Evolutionary conservation across 2,329 filamentous ascomycete species (phyloP).

Genomic region (Colletotrichum sp.): DNA sequence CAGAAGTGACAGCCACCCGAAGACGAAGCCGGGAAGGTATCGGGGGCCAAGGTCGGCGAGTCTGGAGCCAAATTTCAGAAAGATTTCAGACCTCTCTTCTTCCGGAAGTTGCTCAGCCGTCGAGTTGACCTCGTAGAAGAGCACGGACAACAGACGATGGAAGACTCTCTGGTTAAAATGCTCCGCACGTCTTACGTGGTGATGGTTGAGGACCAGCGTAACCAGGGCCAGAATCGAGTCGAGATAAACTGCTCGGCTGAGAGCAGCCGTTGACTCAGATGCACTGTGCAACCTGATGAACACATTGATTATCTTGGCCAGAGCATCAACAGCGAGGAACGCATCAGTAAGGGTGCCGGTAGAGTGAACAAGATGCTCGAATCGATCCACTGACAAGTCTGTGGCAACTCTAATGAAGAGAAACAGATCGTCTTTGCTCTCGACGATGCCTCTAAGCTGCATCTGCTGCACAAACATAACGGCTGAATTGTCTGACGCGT

Average conservation of each 20-base stretch:
- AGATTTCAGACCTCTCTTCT: conserved; percentile 69
- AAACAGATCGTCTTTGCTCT: conserved; percentile 75
- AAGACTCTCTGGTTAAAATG: conserved; percentile 88
- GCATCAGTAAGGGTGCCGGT: conserved; percentile 62
- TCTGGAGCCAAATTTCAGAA: conserved; percentile 72
- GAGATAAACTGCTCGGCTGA: conserved; percentile 72
- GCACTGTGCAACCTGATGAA: conserved; percentile 76
- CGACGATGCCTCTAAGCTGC: conserved; percentile 74
- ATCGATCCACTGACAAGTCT: conserved; percentile 78
- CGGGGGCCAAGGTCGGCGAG: conserved; percentile 77
- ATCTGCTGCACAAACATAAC: conserved; percentile 84
- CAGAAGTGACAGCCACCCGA: conserved; percentile 82
- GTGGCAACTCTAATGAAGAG: conserved; percentile 82
- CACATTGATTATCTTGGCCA: conserved; percentile 79
- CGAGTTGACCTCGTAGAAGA: conserved; percentile 75
- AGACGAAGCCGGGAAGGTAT: conserved; percentile 81
- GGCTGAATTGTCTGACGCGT: conserved; percentile 73
- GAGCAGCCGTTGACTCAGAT: conserved; percentile 59
- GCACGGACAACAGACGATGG: conserved; percentile 83
- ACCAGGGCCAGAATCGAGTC: conserved; percentile 80
- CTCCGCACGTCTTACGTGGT: conserved; percentile 81
- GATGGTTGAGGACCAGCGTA: conserved; percentile 81
- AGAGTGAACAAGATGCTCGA: conserved; percentile 71
- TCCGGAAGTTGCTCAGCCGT: conserved; percentile 62
- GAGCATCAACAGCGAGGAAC: conserved; percentile 73